Percentiles rank a stretch among this genome's conserved stretches.
Evolutionary conservation across 164 flowering plant species (phyloP).

Genomic region (Protea cynaroides): DNA sequence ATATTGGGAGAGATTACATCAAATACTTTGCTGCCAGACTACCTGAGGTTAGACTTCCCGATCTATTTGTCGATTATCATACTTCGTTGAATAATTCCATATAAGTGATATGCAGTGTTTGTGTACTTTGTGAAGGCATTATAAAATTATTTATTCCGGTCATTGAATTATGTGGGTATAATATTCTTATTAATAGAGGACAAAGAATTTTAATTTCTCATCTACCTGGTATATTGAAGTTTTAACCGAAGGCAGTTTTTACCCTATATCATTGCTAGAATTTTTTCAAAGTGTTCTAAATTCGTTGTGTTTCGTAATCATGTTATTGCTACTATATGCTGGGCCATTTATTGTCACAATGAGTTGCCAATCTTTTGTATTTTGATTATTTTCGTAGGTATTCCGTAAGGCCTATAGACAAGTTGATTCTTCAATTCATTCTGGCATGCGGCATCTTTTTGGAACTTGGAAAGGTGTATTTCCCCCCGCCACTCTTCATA

Average conservation of each 20-base stretch:
- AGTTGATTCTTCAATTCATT: constrained; percentile 69
- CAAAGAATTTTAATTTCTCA: background rate
- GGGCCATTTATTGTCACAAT: background rate
- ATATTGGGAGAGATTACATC: constrained; percentile 91
- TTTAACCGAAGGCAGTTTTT: background rate
- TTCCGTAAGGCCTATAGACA: constrained; percentile 89
- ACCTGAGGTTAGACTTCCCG: constrained; percentile 72
- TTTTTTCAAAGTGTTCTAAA: background rate
- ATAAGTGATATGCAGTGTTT: background rate
- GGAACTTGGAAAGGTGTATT: constrained; percentile 99
- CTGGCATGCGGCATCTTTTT: constrained; percentile 94
- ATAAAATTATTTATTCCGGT: background rate
- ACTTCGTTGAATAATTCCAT: background rate
- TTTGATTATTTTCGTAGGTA: constrained; percentile 44
- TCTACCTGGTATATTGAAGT: background rate
- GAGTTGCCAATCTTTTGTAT: background rate
- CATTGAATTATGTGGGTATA: background rate
- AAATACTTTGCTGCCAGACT: constrained; percentile 75
- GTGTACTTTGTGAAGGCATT: background rate
- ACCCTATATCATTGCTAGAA: background rate
- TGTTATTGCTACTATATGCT: background rate
- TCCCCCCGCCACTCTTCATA: constrained; percentile 69
- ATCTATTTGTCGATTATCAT: background rate
- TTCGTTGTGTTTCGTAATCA: background rate
- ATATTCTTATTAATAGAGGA: background rate